Conservation (phyloP, 441 rosid species). For the Lepidium campestre region DNA sequence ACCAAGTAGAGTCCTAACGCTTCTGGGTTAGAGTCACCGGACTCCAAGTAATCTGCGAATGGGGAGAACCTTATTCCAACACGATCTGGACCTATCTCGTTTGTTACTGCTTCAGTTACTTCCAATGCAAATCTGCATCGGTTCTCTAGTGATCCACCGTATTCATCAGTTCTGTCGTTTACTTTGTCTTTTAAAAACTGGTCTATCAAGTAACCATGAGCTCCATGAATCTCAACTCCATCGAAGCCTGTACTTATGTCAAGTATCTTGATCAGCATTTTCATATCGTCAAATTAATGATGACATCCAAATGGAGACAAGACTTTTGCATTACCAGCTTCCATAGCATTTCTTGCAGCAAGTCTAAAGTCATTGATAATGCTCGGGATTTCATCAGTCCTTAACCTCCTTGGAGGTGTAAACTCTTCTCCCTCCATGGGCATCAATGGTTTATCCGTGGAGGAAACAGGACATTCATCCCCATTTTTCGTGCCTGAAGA, state of each 20-base stretch:
- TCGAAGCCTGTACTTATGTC: slow-evolving; percentile 29
- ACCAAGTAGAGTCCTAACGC: slow-evolving; percentile 41
- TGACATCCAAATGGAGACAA: no score
- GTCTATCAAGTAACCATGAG: slow-evolving; percentile 35
- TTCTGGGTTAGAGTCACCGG: slow-evolving; percentile 35
- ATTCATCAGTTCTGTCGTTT: slow-evolving; percentile 35
- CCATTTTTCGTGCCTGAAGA: background rate
- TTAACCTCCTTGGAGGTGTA: slow-evolving; percentile 38
- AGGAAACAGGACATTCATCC: slow-evolving; percentile 32
- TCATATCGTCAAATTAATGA: no score
- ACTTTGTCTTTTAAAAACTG: slow-evolving; percentile 36
- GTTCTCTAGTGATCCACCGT: slow-evolving; percentile 37
- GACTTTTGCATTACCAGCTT: slow-evolving; percentile 37
- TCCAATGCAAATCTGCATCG: slow-evolving; percentile 36
- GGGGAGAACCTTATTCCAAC: slow-evolving; percentile 45
- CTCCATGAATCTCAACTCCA: slow-evolving; percentile 41
- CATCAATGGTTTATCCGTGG: slow-evolving; percentile 33
- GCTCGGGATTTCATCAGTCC: slow-evolving; percentile 38
- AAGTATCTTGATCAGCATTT: no score
- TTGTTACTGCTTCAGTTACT: slow-evolving; percentile 29
- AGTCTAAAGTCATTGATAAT: slow-evolving; percentile 42
- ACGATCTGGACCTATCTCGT: slow-evolving; percentile 36
- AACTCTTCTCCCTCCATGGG: slow-evolving; percentile 31
- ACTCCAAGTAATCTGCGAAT: slow-evolving; percentile 27
- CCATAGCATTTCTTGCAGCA: slow-evolving; percentile 51